A percentile compares a stretch with the other conserved stretches of the same genome.
These are phyloP conservation scores for Astrephomene gubernaculifera DNA, from an alignment of 139 green algal genomes.

Conservation along the genomic window DNA sequence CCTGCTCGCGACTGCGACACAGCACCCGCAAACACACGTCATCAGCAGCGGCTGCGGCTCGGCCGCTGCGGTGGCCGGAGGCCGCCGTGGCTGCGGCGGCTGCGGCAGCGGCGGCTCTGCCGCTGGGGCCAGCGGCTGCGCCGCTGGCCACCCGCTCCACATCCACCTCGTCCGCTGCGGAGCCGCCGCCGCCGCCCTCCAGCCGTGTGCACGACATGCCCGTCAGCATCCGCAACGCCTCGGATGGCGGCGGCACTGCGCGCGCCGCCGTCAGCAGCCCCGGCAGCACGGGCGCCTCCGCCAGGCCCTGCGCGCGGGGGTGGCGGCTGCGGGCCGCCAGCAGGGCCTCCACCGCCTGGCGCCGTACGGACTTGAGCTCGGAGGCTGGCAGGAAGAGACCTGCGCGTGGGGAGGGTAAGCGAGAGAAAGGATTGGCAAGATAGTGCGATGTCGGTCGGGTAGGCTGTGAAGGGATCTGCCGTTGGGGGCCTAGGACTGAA, in stretches of 20 bases:
- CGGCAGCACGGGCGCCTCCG: slow-evolving; percentile 54
- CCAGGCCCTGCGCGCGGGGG: slow-evolving; percentile 43
- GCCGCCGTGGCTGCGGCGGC: background rate
- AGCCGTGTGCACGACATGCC: slow-evolving; percentile 20
- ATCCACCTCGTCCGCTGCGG: background rate
- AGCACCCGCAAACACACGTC: slow-evolving; percentile 68
- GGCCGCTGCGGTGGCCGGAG: too few species aligned
- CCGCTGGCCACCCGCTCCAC: background rate
- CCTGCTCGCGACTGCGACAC: slow-evolving; percentile 78
- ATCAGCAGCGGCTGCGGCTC: background rate
- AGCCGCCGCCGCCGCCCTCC: background rate
- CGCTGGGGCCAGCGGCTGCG: slow-evolving; percentile 4
- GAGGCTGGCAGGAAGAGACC: slow-evolving; percentile 75
- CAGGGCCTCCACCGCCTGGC: slow-evolving; percentile 71
- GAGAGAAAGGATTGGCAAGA: too few species aligned
- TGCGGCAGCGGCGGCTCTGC: background rate
- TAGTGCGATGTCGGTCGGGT: too few species aligned
- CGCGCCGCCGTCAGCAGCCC: slow-evolving; percentile 48
- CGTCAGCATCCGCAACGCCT: background rate
- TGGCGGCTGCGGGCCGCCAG: slow-evolving; percentile 26
- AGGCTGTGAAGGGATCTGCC: too few species aligned
- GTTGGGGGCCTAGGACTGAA: too few species aligned
- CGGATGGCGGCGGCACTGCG: background rate
- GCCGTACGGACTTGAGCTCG: slow-evolving; percentile 74
- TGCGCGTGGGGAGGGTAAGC: too few species aligned